Conservation (phyloP, 495 filamentous ascomycete genomes). For the Monascus purpureus region DNA sequence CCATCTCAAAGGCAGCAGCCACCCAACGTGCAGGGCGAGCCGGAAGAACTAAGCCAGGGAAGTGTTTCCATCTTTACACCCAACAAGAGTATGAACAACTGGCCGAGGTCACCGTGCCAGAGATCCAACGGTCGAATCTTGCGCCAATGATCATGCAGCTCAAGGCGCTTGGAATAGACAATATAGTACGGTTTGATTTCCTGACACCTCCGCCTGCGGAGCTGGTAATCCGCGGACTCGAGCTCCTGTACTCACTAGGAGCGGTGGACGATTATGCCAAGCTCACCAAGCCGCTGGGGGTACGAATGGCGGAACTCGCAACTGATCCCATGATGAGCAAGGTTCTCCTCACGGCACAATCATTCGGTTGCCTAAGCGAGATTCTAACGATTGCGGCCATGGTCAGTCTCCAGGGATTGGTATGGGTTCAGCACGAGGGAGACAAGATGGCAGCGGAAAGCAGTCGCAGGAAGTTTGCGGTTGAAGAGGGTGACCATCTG, state of each 20-base stretch:
- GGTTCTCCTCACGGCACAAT: constrained; percentile 63
- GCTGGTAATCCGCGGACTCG: constrained; percentile 74
- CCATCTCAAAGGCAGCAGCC: constrained; percentile 85
- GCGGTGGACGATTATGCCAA: constrained; percentile 84
- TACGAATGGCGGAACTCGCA: constrained; percentile 87
- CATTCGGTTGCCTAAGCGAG: constrained; percentile 69
- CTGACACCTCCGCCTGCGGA: constrained; percentile 79
- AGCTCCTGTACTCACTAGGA: constrained; percentile 79
- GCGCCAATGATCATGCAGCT: constrained; percentile 85
- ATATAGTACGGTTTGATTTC: constrained; percentile 84
- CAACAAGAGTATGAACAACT: constrained; percentile 57
- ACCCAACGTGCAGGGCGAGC: constrained; percentile 86
- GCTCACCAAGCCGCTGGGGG: constrained; percentile 74
- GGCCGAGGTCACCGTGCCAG: constrained; percentile 65
- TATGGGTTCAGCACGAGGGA: constrained; percentile 71
- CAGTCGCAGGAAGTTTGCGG: constrained; percentile 69
- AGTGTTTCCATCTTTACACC: constrained; percentile 90
- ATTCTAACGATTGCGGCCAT: constrained; percentile 89
- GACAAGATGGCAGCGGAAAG: constrained; percentile 61
- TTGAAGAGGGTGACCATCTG: constrained; percentile 89
- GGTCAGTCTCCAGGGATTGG: constrained; percentile 68
- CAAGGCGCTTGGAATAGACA: constrained; percentile 92
- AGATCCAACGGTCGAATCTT: constrained; percentile 88
- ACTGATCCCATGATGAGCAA: constrained; percentile 96
- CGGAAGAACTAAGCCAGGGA: constrained; percentile 82